Evolutionary conservation across 2,329 filamentous ascomycete genomes (phyloP), one percentile per base, ranked within the genome.

Genomic region (Botrytis byssoidea): DNA sequence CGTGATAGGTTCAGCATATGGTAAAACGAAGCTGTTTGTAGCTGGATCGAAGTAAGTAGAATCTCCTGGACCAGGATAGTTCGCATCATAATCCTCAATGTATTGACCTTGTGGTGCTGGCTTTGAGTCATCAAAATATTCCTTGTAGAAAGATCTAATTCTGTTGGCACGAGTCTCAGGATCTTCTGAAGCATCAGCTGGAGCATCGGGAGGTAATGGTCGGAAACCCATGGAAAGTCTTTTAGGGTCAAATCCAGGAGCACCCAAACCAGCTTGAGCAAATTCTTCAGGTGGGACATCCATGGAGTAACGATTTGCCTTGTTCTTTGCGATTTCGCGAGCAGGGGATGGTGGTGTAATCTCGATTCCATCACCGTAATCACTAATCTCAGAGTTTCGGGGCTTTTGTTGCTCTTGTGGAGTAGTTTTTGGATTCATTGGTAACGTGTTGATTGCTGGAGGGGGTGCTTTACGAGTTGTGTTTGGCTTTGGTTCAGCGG

Each of bases 61-160:
- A 73, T 93, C 91, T n/a, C 87, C 89, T 37, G 64, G 64, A 42
- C 46, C 61, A 65, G 90, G 85, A 80, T 92, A 93, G 76, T 90
- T 88, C 32, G 88, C 85, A 74, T 92, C 90, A 79, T 93, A 93
- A 78, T 95, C 92, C 79, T 95, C 92, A 75, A 93, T 91, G 82
- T 95, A 93, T 72, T 86, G 81, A 25, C 80, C 81, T n/a, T 77
- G 72, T 65, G 79, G 79, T 25, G 77, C 79, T 60, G 80, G 80
- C 81, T 90, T 93, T 74, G 86, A 89, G 60, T 98, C 95, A 77
- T 98, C 96, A 79, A 99, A 99, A 85, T 99, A 99, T 82, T 99
- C 96, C 85, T 98, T 98, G 86, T 99, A 99, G 85, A 99, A 99
- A 6, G 96, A 99, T 82, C 96, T 90, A 78, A 99, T 99, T 74